Evolutionary conservation across 495 filamentous ascomycete genomes (phyloP).

Genomic region (Penicillium taxi): DNA sequence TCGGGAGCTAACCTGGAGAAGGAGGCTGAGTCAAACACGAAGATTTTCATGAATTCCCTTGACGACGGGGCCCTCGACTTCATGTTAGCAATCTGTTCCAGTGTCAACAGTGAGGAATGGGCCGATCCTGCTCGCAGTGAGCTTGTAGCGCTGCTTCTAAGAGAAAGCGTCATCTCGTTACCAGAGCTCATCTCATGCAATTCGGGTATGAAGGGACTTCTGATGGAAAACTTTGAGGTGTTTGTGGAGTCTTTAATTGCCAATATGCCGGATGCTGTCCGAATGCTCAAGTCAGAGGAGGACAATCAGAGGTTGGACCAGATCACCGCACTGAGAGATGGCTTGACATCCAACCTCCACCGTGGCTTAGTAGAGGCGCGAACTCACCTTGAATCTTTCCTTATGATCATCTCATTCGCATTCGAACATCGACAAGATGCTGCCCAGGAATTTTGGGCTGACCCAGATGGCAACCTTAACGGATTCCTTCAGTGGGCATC

Average conservation of each 20-base stretch:
- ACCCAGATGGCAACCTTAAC: conserved; percentile 78
- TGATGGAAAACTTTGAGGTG: conserved; percentile 74
- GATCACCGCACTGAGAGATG: conserved; percentile 43
- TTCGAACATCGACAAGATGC: conserved; percentile 76
- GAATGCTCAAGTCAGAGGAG: conserved; percentile 78
- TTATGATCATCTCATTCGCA: conserved; percentile 85
- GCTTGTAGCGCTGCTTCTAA: conserved; percentile 67
- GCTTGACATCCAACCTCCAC: conserved; percentile 38
- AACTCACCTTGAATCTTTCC: conserved; percentile 82
- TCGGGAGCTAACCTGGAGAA: conserved; percentile 50
- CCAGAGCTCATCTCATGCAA: conserved; percentile 55
- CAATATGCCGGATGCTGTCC: conserved; percentile 87
- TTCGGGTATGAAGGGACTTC: conserved; percentile 51
- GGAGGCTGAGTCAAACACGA: conserved; percentile 60
- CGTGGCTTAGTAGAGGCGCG: conserved; percentile 45
- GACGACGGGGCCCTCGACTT: conserved; percentile 91
- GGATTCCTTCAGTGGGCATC: conserved; percentile 97
- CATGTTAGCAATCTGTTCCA: conserved; percentile 72
- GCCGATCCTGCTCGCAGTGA: conserved; percentile 69
- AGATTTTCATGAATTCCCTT: conserved; percentile 65
- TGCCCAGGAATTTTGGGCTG: conserved; percentile 80
- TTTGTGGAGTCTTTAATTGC: conserved; percentile 88
- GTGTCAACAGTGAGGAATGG: conserved; percentile 68
- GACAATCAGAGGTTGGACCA: conserved; percentile 76
- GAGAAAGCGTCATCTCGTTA: conserved; percentile 59